Percentiles rank a stretch among this genome's conserved stretches.
These are phyloP conservation scores for Pyrenopolyporus hunteri DNA, from an alignment of 495 filamentous ascomycete genomes.

Conservation along the genomic window DNA sequence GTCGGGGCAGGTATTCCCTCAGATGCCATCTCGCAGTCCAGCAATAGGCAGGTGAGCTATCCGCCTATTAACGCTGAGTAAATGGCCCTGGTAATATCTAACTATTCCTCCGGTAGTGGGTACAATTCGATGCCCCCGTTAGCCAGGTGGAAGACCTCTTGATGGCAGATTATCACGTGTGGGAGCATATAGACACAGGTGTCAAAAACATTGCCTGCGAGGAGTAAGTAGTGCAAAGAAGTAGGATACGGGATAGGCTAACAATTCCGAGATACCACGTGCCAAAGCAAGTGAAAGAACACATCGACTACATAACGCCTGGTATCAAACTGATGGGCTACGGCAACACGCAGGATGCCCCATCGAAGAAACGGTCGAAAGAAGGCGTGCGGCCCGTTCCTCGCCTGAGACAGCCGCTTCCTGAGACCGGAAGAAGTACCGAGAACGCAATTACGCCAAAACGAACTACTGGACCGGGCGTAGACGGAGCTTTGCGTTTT, in stretches of 20 bases:
- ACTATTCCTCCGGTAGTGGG: slow-evolving; percentile 46
- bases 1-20: slow-evolving; percentile 57
- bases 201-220: slow-evolving; percentile 39
- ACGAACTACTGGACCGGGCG: slow-evolving; percentile 19
- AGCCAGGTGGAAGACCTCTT: slow-evolving; percentile 62
- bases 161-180: slow-evolving; percentile 60
- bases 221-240: slow-evolving; percentile 29
- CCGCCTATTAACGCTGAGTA: not conserved
- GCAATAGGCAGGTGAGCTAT: slow-evolving; percentile 34
- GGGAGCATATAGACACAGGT: slow-evolving; percentile 52
- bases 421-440: slow-evolving; percentile 27
- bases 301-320: slow-evolving; percentile 67
- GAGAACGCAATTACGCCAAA: slow-evolving; percentile 4
- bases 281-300: slow-evolving; percentile 54
- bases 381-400: not conserved
- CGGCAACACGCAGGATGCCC: slow-evolving; percentile 28
- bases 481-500: slow-evolving; percentile 33
- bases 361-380: slow-evolving; percentile 6
- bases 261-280: slow-evolving; percentile 54
- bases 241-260: slow-evolving; percentile 2
- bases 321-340: slow-evolving; percentile 56
- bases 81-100: slow-evolving; percentile 37
- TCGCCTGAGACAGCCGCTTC: slow-evolving; percentile 11
- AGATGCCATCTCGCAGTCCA: slow-evolving; percentile 47
- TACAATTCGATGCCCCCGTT: slow-evolving; percentile 61